Percentiles rank a stretch among this genome's conserved stretches.
phyloP scores from a whole-genome alignment of 169 alveolate genomes.

The Plasmodium gaboni region DNA sequence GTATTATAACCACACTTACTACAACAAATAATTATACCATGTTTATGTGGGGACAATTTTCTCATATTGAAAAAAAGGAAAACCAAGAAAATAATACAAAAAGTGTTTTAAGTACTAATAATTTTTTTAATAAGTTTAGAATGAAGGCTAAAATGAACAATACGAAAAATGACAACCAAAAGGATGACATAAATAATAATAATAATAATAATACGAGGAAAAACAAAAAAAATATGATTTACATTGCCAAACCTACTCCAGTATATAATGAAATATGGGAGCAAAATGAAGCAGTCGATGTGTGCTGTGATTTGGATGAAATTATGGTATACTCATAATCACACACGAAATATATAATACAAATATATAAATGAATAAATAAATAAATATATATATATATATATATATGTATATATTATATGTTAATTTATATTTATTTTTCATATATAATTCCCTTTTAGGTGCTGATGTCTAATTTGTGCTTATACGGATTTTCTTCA shows the following conservation, averaged over 20 bases:
- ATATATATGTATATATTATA: background rate
- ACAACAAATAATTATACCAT: slow-evolving; percentile 31
- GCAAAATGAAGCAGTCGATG: slow-evolving; percentile 24
- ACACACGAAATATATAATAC: background rate
- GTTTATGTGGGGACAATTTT: slow-evolving; percentile 75
- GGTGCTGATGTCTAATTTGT: slow-evolving; percentile 72
- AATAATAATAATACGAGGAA: background rate
- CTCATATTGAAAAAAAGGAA: slow-evolving; percentile 46
- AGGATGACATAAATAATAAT: background rate
- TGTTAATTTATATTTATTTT: background rate
- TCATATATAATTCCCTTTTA: background rate
- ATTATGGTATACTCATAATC: slow-evolving; percentile 17
- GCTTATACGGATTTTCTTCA: slow-evolving; percentile 64
- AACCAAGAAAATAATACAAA: slow-evolving; percentile 5
- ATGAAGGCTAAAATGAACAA: slow-evolving; percentile 34
- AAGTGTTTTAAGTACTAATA: background rate
- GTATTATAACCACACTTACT: slow-evolving; percentile 37
- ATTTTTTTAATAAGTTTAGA: slow-evolving; percentile 44
- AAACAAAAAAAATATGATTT: slow-evolving; percentile 19
- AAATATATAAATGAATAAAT: background rate
- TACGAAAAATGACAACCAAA: background rate
- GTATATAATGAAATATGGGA: slow-evolving; percentile 66
- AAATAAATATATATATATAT: background rate
- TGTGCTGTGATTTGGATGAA: slow-evolving; percentile 76
- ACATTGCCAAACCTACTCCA: slow-evolving; percentile 65